Percentiles rank a stretch among this genome's conserved stretches.
Evolutionary conservation across 1,139 yeast species (phyloP).

Genomic region (Nematodospora anomalae): DNA sequence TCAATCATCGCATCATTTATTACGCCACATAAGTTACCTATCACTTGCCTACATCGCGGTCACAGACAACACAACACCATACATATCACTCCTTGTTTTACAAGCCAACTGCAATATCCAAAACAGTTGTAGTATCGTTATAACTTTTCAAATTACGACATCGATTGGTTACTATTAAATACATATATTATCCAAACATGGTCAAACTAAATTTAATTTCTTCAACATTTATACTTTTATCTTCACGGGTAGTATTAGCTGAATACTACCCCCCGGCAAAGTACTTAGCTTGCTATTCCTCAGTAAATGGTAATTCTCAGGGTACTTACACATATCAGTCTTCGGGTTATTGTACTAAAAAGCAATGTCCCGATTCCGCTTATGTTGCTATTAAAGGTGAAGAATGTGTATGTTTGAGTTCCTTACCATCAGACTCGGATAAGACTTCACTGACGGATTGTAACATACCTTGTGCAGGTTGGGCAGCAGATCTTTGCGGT

Average conservation of each 20-base stretch:
- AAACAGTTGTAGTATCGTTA: too few species aligned
- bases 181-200: too few species aligned
- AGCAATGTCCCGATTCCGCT: conserved; percentile 46
- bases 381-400: conserved; percentile 64
- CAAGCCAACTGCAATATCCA: too few species aligned
- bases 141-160: too few species aligned
- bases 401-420: conserved; percentile 65
- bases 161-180: too few species aligned
- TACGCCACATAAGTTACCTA: neutral
- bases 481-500: conserved; percentile 54
- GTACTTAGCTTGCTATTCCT: conserved; percentile 32
- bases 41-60: neutral
- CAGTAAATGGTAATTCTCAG: conserved; percentile 28
- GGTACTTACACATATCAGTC: conserved; percentile 51
- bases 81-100: too few species aligned
- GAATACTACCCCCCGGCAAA: conserved; percentile 10
- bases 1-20: neutral
- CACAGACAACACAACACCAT: neutral
- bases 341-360: conserved; percentile 44
- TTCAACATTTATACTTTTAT: neutral
- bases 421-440: conserved; percentile 45
- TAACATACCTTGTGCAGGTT: conserved; percentile 51
- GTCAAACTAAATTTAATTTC: conserved; percentile 3
- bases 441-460: conserved; percentile 35
- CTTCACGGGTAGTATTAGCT: conserved; percentile 1